Evolutionary conservation across 108 stramenopile species (phyloP), one percentile per base, ranked within the genome.

Genomic region (Fistulifera solaris): DNA sequence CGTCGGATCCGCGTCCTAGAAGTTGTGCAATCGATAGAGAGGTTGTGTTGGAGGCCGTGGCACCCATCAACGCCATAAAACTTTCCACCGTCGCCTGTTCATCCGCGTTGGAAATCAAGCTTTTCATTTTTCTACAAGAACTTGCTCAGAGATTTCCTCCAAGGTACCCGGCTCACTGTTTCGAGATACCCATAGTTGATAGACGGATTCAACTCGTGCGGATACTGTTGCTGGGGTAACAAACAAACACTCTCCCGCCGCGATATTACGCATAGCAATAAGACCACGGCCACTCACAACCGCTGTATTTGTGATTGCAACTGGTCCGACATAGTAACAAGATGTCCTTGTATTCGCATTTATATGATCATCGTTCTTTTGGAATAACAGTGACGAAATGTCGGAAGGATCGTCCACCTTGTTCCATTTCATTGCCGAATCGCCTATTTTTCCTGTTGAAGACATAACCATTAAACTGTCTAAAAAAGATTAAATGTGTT

Each of bases 161-260:
- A 81, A 42, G n/a, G 1, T 43, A 41, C 17, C 27, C 49, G 50
- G 61, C 52, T 42, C 18, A 7, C 31, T 43, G 21, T 21, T 42
- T 42, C 13, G 15, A n/a, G 4, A 56, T 15, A 13, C 21, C 14
- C 25, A 28, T 15, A 43, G 27, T 46, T 35, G 27, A 38, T n/a
- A 77, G 71, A 53, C 58, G 35, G 38, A 61, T 44, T n/a, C 58
- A 52, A 38, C 59, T 60, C 1, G 64, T 3, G 31, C 76, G 6
- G 72, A 59, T 8, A 78, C 51, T 10, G 72, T 66, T 13, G 88
- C 67, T 41, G 68, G 77, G 24, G 61, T 78, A 1, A 81, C 70
- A 70, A 89, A 85, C 12, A 89, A 54, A 56, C 78, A 78, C 51
- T 75, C 76, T 49, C 88, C 83, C 18, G 71, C 53, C 0, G 27